Evolutionary conservation across 2,329 filamentous ascomycete species (phyloP).

Genomic region (Sarocladiaceae sp.): DNA sequence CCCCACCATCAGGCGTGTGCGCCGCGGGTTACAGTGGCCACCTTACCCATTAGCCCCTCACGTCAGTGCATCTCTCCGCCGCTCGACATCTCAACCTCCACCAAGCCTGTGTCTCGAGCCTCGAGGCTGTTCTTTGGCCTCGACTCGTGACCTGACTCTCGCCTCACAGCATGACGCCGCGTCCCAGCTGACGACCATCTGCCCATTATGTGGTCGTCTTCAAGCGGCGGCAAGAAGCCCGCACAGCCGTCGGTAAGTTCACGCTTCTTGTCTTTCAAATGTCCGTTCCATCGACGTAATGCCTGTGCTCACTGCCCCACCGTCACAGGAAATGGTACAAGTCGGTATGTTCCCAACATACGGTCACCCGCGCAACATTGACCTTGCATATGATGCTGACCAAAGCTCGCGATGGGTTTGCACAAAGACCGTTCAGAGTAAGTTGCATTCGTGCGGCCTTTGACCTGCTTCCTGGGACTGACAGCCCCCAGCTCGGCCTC

Average conservation of each 20-base stretch:
- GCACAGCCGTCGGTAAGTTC: conserved; percentile 60
- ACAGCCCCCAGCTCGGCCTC: conserved; percentile 63
- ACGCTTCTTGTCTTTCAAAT: conserved; percentile 16
- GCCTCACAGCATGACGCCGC: conserved; percentile 27
- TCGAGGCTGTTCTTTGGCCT: conserved; percentile 19
- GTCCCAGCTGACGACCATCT: conserved; percentile 20
- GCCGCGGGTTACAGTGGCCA: background rate
- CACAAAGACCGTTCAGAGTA: conserved; percentile 59
- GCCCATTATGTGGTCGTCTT: conserved; percentile 59
- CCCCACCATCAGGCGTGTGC: background rate
- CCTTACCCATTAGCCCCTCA: background rate
- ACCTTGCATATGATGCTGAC: conserved; percentile 18
- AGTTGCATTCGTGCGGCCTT: conserved; percentile 25
- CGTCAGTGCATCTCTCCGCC: background rate
- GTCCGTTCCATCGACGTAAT: conserved; percentile 19
- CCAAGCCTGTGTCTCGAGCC: conserved; percentile 11
- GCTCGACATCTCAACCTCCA: conserved; percentile 1
- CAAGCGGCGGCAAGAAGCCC: conserved; percentile 65
- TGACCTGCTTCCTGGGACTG: conserved; percentile 13
- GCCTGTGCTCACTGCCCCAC: conserved; percentile 31
- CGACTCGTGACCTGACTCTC: conserved; percentile 15
- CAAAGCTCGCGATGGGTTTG: conserved; percentile 16
- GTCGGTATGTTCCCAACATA: conserved; percentile 65
- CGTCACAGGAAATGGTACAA: conserved; percentile 94
- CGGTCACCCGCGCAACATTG: conserved; percentile 5